phyloP scores from a whole-genome alignment of 1,139 yeast species.

The Blastobotrys persicus region DNA sequence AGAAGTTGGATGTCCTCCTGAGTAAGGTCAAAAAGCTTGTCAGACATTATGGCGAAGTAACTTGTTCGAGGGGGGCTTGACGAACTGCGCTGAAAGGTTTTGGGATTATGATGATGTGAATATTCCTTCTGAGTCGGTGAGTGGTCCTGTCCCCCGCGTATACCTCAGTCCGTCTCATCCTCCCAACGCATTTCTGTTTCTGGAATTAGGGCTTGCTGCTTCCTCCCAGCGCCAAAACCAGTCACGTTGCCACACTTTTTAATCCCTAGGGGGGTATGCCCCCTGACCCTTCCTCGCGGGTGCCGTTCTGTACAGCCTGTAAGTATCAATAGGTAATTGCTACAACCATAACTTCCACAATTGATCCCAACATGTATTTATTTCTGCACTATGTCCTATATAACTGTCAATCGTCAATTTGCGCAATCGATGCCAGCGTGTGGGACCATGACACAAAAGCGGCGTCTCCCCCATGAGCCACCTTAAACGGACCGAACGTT shows the following conservation, averaged over 20 bases:
- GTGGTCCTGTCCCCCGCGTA: background rate
- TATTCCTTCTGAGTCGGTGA: conserved; percentile 3
- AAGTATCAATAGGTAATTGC: too few relatives aligned
- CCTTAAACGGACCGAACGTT: too few relatives aligned
- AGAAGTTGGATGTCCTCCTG: conserved; percentile 99
- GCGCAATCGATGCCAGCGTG: too few relatives aligned
- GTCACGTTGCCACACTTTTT: too few relatives aligned
- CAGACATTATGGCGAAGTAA: conserved; percentile 51
- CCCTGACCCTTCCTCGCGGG: background rate
- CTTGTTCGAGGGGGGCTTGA: conserved; percentile 6
- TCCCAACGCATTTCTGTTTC: background rate
- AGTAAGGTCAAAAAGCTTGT: conserved; percentile 77
- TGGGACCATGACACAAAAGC: too few relatives aligned
- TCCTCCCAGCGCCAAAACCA: background rate
- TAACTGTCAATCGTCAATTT: too few relatives aligned
- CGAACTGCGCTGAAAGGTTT: conserved; percentile 8
- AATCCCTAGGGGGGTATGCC: background rate
- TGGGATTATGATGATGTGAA: background rate
- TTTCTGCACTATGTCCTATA: too few relatives aligned
- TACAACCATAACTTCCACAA: too few relatives aligned
- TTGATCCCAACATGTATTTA: too few relatives aligned
- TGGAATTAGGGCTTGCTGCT: background rate
- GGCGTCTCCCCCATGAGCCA: too few relatives aligned
- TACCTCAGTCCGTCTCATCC: background rate
- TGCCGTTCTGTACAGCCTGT: too few relatives aligned